Evolutionary conservation across 2,329 filamentous ascomycete species (phyloP), one percentile per base, ranked within the genome.

Genomic region (Phialophora tarda): DNA sequence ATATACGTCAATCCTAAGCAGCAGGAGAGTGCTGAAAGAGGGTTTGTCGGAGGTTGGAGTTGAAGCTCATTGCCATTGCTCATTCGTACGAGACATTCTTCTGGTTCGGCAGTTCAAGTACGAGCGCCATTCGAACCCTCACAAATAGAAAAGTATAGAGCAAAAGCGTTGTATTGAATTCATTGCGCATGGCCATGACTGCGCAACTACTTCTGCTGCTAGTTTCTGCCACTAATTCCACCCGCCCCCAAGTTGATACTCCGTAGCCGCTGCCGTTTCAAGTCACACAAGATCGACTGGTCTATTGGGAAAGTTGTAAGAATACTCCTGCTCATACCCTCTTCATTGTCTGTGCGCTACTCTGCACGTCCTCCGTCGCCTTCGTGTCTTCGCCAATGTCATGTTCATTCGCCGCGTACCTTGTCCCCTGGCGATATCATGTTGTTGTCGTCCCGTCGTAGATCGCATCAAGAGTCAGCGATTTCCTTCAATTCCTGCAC

Each of bases 1-100:
- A 96, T 98, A 75, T 86, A 90, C 68, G 88, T 98, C 66, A 95
- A 96, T 75, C 92, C 92, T 64, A 92, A 92, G 74, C 85, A 89
- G 66, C 89, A 91, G 69, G 70, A 72, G 86, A 89, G 59, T 94
- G 92, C 92, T 88, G 91, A 57, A 86, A 89, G 64, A 85, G 91
- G 47, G 1, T 92, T 94, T 80, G 47, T 61, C 3, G 90, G 91
- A 28, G 87, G 92, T 67, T 91, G 91, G 91, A 75, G 80, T 54
- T 63, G 60, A 23, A 50, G 48, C 48, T 23, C 48, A 17, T 44
- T 44, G 38, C 38, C 12, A 14, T 38, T 17, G 11, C 14, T 17
- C 34, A 41, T 41, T 44, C 5, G 38, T 44, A 21, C 17, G 6
- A 44, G 38, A n/a, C 38, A 44, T 44, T 44, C 38, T 44, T 7